These are phyloP conservation scores for Phytopythium oedochilum DNA, from an alignment of 352 stramenopile genomes.

Conservation along the genomic window DNA sequence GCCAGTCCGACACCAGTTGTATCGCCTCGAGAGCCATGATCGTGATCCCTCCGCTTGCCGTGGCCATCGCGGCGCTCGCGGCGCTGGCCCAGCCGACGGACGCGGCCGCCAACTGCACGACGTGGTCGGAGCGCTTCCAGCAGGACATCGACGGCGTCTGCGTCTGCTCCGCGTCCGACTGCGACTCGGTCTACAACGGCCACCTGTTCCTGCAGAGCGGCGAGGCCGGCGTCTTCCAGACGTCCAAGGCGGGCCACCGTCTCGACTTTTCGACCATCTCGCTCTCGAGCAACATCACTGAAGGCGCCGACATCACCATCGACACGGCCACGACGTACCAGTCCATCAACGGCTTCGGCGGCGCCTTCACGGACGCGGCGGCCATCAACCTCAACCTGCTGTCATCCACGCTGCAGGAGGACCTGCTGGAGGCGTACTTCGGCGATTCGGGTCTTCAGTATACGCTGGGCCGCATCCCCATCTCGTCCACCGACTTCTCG, in stretches of 20 bases:
- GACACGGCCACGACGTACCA: constrained; percentile 58
- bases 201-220: constrained; percentile 28
- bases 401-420: constrained; percentile 42
- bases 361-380: constrained; percentile 85
- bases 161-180: constrained; percentile 42
- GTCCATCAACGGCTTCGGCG: constrained; percentile 86
- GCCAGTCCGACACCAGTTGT: not conserved
- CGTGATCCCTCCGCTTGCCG: constrained; percentile 3
- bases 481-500: constrained; percentile 87
- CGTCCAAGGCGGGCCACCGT: constrained; percentile 41
- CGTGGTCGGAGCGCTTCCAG: constrained; percentile 40
- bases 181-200: constrained; percentile 48
- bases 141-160: constrained; percentile 43
- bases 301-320: constrained; percentile 33
- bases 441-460: constrained; percentile 76
- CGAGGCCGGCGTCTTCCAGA: constrained; percentile 46
- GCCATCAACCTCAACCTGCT: constrained; percentile 79
- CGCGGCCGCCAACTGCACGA: constrained; percentile 25
- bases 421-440: constrained; percentile 81
- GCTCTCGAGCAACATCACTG: constrained; percentile 10
- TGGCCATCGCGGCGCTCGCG: constrained; percentile 7
- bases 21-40: constrained; percentile 7
- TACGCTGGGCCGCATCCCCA: constrained; percentile 77
- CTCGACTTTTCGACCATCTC: constrained; percentile 33
- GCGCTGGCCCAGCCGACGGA: constrained; percentile 6